Evolutionary conservation across 805 yeast genomes (phyloP).

Genomic region (Lachancea lanzarotensis): DNA sequence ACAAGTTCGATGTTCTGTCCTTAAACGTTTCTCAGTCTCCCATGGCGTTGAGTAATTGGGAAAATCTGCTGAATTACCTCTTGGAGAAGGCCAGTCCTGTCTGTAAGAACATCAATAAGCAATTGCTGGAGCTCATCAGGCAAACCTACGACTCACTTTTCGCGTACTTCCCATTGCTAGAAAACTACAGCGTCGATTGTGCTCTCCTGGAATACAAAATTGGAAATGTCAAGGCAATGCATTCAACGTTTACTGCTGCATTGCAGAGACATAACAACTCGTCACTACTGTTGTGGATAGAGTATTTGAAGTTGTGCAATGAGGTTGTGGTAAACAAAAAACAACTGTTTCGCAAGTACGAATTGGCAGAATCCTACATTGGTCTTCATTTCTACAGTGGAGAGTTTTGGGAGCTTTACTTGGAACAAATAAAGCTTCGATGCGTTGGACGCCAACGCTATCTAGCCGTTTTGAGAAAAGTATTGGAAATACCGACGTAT

Average conservation of each 20-base stretch:
- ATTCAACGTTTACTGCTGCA: conserved; percentile 22
- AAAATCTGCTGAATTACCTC: conserved; percentile 24
- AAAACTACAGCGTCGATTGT: conserved; percentile 31
- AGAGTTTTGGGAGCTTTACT: conserved; percentile 32
- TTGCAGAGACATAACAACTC: conserved; percentile 22
- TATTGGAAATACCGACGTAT: conserved; percentile 29
- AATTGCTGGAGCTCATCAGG: conserved; percentile 16
- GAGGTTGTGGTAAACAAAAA: conserved; percentile 20
- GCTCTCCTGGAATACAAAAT: conserved; percentile 31
- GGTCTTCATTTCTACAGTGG: conserved; percentile 32
- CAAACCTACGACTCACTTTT: conserved; percentile 27
- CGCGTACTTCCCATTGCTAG: conserved; percentile 28
- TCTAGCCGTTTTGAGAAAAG: conserved; percentile 24
- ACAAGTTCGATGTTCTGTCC: conserved; percentile 22
- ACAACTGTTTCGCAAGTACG: conserved; percentile 25
- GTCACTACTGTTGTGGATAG: conserved; percentile 29
- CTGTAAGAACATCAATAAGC: conserved; percentile 20
- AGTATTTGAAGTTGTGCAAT: conserved; percentile 28
- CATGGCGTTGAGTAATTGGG: conserved; percentile 28
- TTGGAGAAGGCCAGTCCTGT: conserved; percentile 22
- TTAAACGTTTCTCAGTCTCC: conserved; percentile 24
- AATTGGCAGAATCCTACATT: conserved; percentile 27
- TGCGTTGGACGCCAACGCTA: conserved; percentile 18
- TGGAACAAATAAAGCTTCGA: conserved; percentile 23
- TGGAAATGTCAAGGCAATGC: conserved; percentile 24